These are phyloP conservation scores for Cephalotrichum gorgonifer DNA, from an alignment of 2,329 filamentous ascomycete species.

Conservation along the genomic window DNA sequence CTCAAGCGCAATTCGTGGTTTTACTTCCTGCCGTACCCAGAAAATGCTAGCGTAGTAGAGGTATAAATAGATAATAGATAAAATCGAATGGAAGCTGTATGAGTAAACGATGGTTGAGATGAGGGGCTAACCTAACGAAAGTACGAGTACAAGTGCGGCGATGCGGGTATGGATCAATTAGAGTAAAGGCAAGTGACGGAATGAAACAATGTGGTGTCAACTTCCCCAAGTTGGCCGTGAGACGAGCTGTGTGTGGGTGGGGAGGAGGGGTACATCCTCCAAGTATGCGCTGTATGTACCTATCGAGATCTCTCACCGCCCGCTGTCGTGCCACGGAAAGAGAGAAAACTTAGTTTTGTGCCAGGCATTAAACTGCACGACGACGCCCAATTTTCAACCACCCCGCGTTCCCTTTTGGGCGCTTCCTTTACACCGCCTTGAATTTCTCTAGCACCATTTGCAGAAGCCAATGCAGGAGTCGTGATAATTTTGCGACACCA, in stretches of 20 bases:
- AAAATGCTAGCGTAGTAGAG: not conserved
- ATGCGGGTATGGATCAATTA: not conserved
- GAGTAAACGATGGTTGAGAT: not conserved
- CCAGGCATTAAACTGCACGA: not conserved
- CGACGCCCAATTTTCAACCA: not conserved
- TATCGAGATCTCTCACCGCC: not conserved
- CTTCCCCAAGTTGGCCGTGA: not conserved
- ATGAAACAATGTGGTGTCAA: not conserved
- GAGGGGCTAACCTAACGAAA: no score
- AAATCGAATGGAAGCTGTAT: not conserved
- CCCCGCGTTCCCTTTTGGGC: not conserved
- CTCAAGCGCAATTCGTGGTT: not conserved
- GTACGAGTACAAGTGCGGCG: no score
- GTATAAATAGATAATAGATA: not conserved
- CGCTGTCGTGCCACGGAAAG: no score
- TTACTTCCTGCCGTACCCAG: not conserved
- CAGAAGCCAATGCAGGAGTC: not conserved
- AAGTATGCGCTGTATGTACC: not conserved
- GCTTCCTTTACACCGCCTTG: not conserved
- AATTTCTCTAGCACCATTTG: not conserved
- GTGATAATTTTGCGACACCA: not conserved
- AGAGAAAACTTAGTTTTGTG: not conserved
- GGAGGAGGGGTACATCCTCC: not conserved
- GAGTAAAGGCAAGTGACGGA: conserved; percentile 1
- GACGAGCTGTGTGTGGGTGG: not conserved